Evolutionary conservation across 768 basidiomycete species (phyloP), one percentile per base, ranked within the genome.

Genomic region (Mycena venus): DNA sequence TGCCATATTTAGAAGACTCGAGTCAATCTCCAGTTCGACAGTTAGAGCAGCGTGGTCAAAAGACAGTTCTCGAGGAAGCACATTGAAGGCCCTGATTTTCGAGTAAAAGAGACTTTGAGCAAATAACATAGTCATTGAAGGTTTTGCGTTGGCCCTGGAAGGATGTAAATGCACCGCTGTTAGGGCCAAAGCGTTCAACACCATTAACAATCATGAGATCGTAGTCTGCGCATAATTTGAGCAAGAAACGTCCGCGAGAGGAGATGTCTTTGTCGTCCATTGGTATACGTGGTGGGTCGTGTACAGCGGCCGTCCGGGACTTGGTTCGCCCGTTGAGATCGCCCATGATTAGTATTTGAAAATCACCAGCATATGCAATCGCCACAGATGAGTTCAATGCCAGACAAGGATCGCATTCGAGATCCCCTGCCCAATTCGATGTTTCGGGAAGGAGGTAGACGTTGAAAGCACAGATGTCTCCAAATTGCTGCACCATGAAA

Each of bases 251-350:
- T 1, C 70, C 72, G 6, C 65, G 29, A 15, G 58, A 23, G n/a
- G 56, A 59, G 3, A 21, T 11, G 6, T 32, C 49, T 21, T 63
- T 73, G 5, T 6, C 21, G 11, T 72, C 71, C 21, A 59, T 56
- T 4, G 64, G 61, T 12, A 19, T 8, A 6, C 71, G 56, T 2
- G 19, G 17, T 8, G 58, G 64, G 19, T 72, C 64, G 19, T 32
- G 4, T 11, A 31, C 23, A 0, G 38, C 34, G 0, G 71, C 19
- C 1, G 63, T 65, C 3, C 38, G 11, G 2, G 72, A 73, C 3
- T 6, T 14, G 9, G 72, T 68, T 21, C 72, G 31, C 5, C 19
- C 72, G 17, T 73, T 73, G 21, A 63, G 15, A 49, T 73, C 72
- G 12, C 72, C 72, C 17, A 38, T 21, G 8, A 61, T 21, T 7